phyloP scores from a whole-genome alignment of 169 alveolate species.

The Plasmodium inui region DNA sequence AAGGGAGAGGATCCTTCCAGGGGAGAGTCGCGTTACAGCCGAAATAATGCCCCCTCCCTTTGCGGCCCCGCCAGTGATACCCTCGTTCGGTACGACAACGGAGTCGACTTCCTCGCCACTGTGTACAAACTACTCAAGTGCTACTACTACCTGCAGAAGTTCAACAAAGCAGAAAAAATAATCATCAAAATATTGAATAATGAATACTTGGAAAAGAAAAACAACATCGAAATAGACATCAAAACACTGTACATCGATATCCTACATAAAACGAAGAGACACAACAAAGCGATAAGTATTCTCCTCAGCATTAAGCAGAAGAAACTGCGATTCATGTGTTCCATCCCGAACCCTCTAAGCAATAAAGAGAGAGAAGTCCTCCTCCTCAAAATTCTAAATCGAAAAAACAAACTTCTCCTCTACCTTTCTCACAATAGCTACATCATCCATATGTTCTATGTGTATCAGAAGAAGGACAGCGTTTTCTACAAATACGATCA shows the following conservation, averaged over 20 bases:
- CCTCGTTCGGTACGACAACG: neutral
- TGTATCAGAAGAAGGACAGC: conserved; percentile 13
- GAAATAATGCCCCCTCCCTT: neutral
- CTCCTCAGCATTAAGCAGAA: conserved; percentile 68
- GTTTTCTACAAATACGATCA: conserved; percentile 28
- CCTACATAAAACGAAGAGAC: conserved; percentile 45
- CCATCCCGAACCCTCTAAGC: conserved; percentile 64
- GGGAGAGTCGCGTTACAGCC: no score
- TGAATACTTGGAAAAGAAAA: conserved; percentile 16
- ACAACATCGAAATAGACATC: conserved; percentile 50
- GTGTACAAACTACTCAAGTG: conserved; percentile 50
- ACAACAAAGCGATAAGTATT: conserved; percentile 39
- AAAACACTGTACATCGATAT: conserved; percentile 51
- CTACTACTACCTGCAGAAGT: conserved; percentile 44
- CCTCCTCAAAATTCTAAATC: conserved; percentile 27
- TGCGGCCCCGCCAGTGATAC: neutral
- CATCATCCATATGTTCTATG: conserved; percentile 57
- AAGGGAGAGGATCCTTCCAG: no score
- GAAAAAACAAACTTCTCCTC: conserved; percentile 57
- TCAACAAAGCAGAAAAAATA: conserved; percentile 41
- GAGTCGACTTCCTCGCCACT: conserved; percentile 1
- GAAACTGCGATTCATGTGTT: conserved; percentile 32
- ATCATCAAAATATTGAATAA: conserved; percentile 33
- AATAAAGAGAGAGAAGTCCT: conserved; percentile 69
- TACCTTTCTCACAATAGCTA: conserved; percentile 58